These are phyloP conservation scores for Kwoniella shivajii DNA, from an alignment of 1,284 basidiomycete species.

Conservation along the genomic window DNA sequence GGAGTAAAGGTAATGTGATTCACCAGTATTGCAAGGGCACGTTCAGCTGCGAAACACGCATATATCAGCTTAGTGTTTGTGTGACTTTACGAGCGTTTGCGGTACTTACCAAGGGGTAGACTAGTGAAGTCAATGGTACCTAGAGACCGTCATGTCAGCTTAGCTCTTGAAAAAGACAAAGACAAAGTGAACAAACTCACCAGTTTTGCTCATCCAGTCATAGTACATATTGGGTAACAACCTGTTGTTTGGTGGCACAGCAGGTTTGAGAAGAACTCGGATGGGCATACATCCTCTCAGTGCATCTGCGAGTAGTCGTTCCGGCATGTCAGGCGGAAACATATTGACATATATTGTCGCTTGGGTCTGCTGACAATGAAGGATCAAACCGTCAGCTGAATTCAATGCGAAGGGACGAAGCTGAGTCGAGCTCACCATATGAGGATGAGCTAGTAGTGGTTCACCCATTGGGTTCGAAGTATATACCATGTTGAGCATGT, in stretches of 20 bases:
- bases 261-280: conserved; percentile 24
- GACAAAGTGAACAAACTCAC: conserved; percentile 13
- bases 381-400: neutral
- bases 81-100: neutral
- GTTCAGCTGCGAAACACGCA: conserved; percentile 66
- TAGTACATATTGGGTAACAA: conserved; percentile 41
- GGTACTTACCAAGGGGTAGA: neutral
- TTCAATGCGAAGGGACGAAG: neutral
- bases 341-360: conserved; percentile 33
- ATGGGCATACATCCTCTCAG: conserved; percentile 31
- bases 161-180: neutral
- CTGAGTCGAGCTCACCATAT: neutral
- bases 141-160: conserved; percentile 4
- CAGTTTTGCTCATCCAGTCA: conserved; percentile 43
- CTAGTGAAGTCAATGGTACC: conserved; percentile 28
- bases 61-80: neutral
- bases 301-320: conserved; percentile 27
- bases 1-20: conserved; percentile 67
- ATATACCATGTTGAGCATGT: neutral
- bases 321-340: conserved; percentile 29
- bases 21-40: conserved; percentile 78
- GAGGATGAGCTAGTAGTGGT: conserved; percentile 1
- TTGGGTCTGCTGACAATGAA: conserved; percentile 8
- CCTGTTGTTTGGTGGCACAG: conserved; percentile 25
- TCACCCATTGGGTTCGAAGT: neutral